These are phyloP conservation scores for Arthrobotrys iridis DNA, from an alignment of 2,329 filamentous ascomycete species.

Conservation along the genomic window DNA sequence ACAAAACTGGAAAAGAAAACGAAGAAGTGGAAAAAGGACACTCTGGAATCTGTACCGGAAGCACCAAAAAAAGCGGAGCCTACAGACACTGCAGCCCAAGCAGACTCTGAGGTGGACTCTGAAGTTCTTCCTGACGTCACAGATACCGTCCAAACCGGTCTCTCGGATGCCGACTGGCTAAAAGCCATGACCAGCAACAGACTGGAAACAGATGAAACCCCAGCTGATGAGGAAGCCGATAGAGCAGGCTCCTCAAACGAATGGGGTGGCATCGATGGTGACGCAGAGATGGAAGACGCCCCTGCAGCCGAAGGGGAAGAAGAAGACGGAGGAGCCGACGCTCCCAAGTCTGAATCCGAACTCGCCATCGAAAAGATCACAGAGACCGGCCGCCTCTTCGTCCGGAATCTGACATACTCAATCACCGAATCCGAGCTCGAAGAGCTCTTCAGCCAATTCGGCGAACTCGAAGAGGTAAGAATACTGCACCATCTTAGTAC, in stretches of 20 bases:
- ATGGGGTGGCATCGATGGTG: conserved; percentile 52
- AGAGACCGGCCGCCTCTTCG: conserved; percentile 80
- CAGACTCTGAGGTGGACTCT: conserved; percentile 11
- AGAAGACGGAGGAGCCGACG: conserved; percentile 34
- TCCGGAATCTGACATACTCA: conserved; percentile 87
- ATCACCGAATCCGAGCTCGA: conserved; percentile 80
- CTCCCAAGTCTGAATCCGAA: conserved; percentile 60
- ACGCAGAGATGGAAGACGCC: conserved; percentile 54
- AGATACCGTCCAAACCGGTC: conserved; percentile 7
- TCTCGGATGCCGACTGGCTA: conserved; percentile 83
- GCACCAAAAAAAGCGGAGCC: conserved; percentile 15
- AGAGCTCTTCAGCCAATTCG: conserved; percentile 76
- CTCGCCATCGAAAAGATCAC: conserved; percentile 71
- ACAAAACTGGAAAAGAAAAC: conserved; percentile 64
- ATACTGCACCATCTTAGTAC: conserved; percentile 1
- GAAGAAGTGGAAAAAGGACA: conserved; percentile 62
- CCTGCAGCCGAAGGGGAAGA: conserved; percentile 57
- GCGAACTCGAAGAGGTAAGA: conserved; percentile 86
- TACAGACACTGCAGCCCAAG: conserved; percentile 9
- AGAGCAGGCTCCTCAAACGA: conserved; percentile 49
- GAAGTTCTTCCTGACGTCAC: conserved; percentile 35
- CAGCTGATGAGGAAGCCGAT: conserved; percentile 16
- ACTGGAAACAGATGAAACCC: conserved; percentile 73
- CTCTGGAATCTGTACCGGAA: conserved; percentile 23
- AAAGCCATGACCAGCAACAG: conserved; percentile 83